Conservation (phyloP, 345 rosid genomes). For the Arabis hirsuta region DNA sequence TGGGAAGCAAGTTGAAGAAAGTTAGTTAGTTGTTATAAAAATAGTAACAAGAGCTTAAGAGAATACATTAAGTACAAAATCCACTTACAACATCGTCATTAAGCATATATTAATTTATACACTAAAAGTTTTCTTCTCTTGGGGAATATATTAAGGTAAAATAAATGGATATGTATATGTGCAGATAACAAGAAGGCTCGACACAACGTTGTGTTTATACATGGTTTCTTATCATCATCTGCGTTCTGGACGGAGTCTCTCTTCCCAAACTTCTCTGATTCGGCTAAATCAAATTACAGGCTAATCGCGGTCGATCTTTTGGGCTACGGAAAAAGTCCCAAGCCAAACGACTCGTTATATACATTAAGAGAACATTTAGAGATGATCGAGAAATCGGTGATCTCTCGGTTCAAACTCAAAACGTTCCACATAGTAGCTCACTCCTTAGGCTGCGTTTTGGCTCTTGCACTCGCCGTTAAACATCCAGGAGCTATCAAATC, state of each 20-base stretch:
- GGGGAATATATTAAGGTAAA: neutral
- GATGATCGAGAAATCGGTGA: slow-evolving; percentile 82
- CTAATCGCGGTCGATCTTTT: slow-evolving; percentile 82
- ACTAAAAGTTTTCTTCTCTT: neutral
- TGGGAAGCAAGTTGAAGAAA: neutral
- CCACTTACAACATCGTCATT: neutral
- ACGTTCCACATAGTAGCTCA: slow-evolving; percentile 96
- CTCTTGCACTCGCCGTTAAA: slow-evolving; percentile 85
- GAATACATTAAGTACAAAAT: neutral
- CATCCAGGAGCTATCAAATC: slow-evolving; percentile 79
- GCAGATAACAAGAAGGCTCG: slow-evolving; percentile 50
- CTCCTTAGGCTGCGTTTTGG: slow-evolving; percentile 95
- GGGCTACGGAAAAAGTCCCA: slow-evolving; percentile 94
- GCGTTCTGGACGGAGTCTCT: slow-evolving; percentile 93
- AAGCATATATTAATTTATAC: neutral
- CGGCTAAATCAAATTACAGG: slow-evolving; percentile 65
- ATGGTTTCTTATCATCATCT: slow-evolving; percentile 95
- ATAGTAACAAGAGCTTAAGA: neutral
- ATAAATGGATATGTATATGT: slow-evolving; percentile 9
- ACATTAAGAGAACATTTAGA: slow-evolving; percentile 86
- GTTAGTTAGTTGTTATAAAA: neutral
- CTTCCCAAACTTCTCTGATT: slow-evolving; percentile 80
- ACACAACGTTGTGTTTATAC: slow-evolving; percentile 86
- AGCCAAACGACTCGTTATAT: slow-evolving; percentile 92
- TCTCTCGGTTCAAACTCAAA: slow-evolving; percentile 62